Evolutionary conservation across 2,329 filamentous ascomycete species (phyloP), one percentile per base, ranked within the genome.

Genomic region (Cordyceps militaris): DNA sequence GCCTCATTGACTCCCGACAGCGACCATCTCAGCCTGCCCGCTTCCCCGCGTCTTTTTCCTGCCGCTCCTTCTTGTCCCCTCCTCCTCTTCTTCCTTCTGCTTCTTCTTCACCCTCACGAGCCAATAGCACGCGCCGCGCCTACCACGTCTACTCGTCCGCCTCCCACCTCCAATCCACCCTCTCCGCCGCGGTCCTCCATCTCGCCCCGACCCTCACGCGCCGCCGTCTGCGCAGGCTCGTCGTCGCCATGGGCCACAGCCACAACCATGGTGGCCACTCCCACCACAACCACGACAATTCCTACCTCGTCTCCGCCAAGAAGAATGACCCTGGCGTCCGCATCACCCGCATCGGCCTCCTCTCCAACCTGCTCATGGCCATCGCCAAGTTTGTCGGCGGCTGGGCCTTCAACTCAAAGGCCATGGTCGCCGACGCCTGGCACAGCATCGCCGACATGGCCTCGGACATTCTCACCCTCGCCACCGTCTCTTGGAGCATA

Each of bases 401-500:
- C 65, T 96, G 94, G 76, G 78, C 87, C 63, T 97, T 99, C 79
- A 92, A 97, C 73, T 97, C 92, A 46, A 91, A 97, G 74, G 87
- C 90, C 59, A 88, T 96, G 79, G 79, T 92, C 60, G 92, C 94
- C 68, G 94, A 99, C 71, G 94, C 91, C 57, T 93, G 96, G 76
- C 94, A 99, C 76, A 93, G 91, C 66, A 81, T 97, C 64, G 96
- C 93, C 50, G 94, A 99, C 73, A 83, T 99, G 58, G 91, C 96
- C 60, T 97, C 92, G 55, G 94, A 99, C 71, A 81, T 99, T 65
- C 85, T 97, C 71, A 99, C 94, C 1, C 81, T 99, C 21, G 89
- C 90, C 16, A 99, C 94, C 10, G 92, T 99, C 48, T 93, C 92
- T 21, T 96, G 89, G 85, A 96, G 92, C 60, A 75, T 97, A 60